Conservation (phyloP, 1,284 basidiomycete species). For the Heterobasidion occidentale region DNA sequence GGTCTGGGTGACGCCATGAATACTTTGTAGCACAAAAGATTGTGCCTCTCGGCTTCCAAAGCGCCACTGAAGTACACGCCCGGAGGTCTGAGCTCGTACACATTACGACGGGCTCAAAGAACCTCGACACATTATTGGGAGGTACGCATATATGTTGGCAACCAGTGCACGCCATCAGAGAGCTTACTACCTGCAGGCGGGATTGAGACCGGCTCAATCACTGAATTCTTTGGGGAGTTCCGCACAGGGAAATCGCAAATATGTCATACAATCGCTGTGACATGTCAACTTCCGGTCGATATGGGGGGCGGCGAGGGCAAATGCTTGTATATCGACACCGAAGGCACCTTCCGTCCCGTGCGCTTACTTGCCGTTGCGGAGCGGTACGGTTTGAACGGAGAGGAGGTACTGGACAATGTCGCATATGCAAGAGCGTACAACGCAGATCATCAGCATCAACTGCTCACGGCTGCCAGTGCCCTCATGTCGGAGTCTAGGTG, state of each 20-base stretch:
- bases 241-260: conserved; percentile 98
- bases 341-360: conserved; percentile 97
- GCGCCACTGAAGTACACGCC: conserved; percentile 95
- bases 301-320: conserved; percentile 99
- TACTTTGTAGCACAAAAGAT: conserved; percentile 77
- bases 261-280: conserved; percentile 97
- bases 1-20: background rate
- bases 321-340: conserved; percentile 98
- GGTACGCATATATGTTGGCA: conserved; percentile 42
- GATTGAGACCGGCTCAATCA: conserved; percentile 98
- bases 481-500: conserved; percentile 97
- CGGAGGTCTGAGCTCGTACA: conserved; percentile 94
- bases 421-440: conserved; percentile 99
- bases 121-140: conserved; percentile 92
- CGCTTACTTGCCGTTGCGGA: conserved; percentile 94
- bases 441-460: conserved; percentile 92
- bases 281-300: conserved; percentile 93
- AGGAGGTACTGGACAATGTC: conserved; percentile 97
- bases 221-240: conserved; percentile 98
- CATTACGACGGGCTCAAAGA: conserved; percentile 95
- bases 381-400: conserved; percentile 91
- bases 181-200: conserved; percentile 53
- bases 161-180: background rate
- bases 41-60: conserved; percentile 96
- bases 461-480: conserved; percentile 89